Conservation (phyloP, 345 rosid genomes). For the thale cress (Arabidopsis thaliana) region TAIR10.1 NC_003070.9:26334501-26335000, state of each 20-base stretch:
- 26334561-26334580: constrained; percentile 63
- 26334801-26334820: too few relatives aligned
- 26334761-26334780: background rate
- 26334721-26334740: constrained; percentile 36
- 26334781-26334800: too few relatives aligned
- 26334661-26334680: constrained; percentile 47
- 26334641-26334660: constrained; percentile 61
- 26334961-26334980: background rate
- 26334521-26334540: constrained; percentile 50
- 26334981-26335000: background rate
- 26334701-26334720: constrained; percentile 51
- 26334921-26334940: background rate
- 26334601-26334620: constrained; percentile 71
- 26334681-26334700: constrained; percentile 45
- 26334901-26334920: background rate
- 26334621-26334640: constrained; percentile 67
- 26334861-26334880: background rate
- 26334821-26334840: too few relatives aligned
- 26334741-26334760: constrained; percentile 58
- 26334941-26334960: background rate
- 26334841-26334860: too few relatives aligned
- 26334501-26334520: constrained; percentile 55
- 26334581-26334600: constrained; percentile 71
- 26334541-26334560: constrained; percentile 54
- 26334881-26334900: background rate